Percentiles rank a stretch among this genome's conserved stretches.
phyloP scores from a whole-genome alignment of 768 basidiomycete species.

The Leccinum rimulosum region DNA sequence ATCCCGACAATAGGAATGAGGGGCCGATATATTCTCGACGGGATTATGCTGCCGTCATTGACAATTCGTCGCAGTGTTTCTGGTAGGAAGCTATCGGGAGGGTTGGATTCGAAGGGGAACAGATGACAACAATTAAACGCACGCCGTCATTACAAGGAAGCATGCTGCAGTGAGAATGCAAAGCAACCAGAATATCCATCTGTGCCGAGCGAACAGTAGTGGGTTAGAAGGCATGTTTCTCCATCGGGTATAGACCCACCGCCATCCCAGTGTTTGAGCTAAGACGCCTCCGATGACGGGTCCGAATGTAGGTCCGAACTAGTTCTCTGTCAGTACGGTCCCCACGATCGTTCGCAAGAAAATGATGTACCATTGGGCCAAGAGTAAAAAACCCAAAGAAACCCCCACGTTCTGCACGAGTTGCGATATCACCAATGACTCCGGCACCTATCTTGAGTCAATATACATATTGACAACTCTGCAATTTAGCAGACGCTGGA shows the following conservation, averaged over 20 bases:
- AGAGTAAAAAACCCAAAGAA: slow-evolving; percentile 67
- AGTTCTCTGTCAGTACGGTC: not conserved
- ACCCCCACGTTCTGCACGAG: slow-evolving; percentile 68
- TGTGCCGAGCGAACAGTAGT: not conserved
- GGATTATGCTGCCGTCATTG: slow-evolving; percentile 30
- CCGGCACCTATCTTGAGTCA: slow-evolving; percentile 53
- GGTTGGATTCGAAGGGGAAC: not conserved
- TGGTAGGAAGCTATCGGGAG: slow-evolving; percentile 20
- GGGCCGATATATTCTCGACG: slow-evolving; percentile 27
- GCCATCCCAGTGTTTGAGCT: slow-evolving; percentile 61
- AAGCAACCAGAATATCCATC: slow-evolving; percentile 25
- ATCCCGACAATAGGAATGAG: slow-evolving; percentile 25
- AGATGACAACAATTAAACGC: not conserved
- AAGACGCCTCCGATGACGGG: slow-evolving; percentile 54
- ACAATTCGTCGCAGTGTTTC: slow-evolving; percentile 24
- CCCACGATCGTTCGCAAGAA: not conserved
- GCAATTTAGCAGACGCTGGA: not conserved
- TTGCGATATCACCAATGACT: slow-evolving; percentile 75
- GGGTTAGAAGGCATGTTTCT: not conserved
- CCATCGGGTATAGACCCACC: slow-evolving; percentile 34
- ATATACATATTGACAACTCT: not conserved
- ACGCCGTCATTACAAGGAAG: slow-evolving; percentile 13
- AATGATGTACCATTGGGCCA: slow-evolving; percentile 53
- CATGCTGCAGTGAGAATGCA: slow-evolving; percentile 18
- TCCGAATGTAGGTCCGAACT: slow-evolving; percentile 56